These are phyloP conservation scores for Mariannaea sp. DNA, from an alignment of 2,329 filamentous ascomycete species.

Conservation along the genomic window DNA sequence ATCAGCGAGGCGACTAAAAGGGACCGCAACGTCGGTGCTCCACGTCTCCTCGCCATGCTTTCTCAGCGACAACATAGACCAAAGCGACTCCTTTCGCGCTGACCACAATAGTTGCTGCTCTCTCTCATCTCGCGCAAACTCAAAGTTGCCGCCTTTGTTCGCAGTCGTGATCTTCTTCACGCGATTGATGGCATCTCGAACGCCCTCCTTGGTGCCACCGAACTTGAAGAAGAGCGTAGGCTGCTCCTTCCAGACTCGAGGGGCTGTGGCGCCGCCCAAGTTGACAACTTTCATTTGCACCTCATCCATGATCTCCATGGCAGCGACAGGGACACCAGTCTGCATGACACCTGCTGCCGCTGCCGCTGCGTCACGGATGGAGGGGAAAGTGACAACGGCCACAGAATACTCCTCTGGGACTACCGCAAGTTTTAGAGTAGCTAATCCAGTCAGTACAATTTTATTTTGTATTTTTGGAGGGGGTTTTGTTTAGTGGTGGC, in stretches of 20 bases:
- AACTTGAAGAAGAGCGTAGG: slow-evolving; percentile 88
- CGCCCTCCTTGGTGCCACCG: slow-evolving; percentile 76
- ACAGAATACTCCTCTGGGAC: slow-evolving; percentile 78
- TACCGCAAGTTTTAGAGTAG: slow-evolving; percentile 78
- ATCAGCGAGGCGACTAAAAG: slow-evolving; percentile 74
- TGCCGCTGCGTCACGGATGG: slow-evolving; percentile 74
- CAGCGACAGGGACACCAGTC: slow-evolving; percentile 72
- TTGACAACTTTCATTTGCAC: slow-evolving; percentile 87
- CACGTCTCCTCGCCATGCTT: slow-evolving; percentile 73
- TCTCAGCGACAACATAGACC: slow-evolving; percentile 76
- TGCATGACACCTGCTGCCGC: slow-evolving; percentile 79
- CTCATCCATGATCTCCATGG: slow-evolving; percentile 88
- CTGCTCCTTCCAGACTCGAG: slow-evolving; percentile 72
- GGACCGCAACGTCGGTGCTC: slow-evolving; percentile 85
- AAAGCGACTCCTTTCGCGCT: slow-evolving; percentile 81
- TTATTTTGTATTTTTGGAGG: too few relatives aligned
- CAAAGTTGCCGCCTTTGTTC: slow-evolving; percentile 70
- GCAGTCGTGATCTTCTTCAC: slow-evolving; percentile 70
- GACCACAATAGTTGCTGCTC: slow-evolving; percentile 81
- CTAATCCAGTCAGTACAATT: slow-evolving; percentile 40
- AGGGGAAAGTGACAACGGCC: slow-evolving; percentile 79
- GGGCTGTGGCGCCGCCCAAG: slow-evolving; percentile 69
- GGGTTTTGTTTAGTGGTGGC: background rate
- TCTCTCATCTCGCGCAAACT: slow-evolving; percentile 73
- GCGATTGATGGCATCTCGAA: slow-evolving; percentile 74